Percentiles rank a stretch among this genome's conserved stretches.
Evolutionary conservation across 2,329 filamentous ascomycete genomes (phyloP).

Genomic region (Geosmithia flava): DNA sequence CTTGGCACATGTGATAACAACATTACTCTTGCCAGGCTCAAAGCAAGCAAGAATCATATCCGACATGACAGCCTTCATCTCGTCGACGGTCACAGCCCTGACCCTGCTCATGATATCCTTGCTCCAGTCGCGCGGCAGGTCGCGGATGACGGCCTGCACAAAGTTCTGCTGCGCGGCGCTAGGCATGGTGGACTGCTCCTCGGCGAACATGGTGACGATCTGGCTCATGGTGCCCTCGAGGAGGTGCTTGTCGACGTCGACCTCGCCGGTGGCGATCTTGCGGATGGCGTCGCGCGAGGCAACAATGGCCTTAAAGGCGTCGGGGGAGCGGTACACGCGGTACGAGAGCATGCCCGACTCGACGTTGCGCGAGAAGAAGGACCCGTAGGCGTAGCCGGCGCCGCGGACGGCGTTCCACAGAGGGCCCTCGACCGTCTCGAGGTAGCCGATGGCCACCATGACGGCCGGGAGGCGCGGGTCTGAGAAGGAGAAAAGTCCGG

Average conservation of each 20-base stretch:
- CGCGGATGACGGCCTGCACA: slow-evolving; percentile 65
- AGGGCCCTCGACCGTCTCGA: slow-evolving; percentile 87
- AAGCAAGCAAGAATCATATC: slow-evolving; percentile 74
- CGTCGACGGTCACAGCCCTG: slow-evolving; percentile 59
- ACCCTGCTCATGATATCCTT: slow-evolving; percentile 67
- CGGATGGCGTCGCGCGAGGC: slow-evolving; percentile 65
- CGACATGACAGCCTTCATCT: slow-evolving; percentile 63
- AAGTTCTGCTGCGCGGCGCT: slow-evolving; percentile 76
- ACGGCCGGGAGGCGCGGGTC: slow-evolving; percentile 73
- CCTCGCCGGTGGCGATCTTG: slow-evolving; percentile 59
- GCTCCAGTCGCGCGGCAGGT: slow-evolving; percentile 65
- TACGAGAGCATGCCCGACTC: slow-evolving; percentile 75
- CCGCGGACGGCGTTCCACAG: slow-evolving; percentile 90
- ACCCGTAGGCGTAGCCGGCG: slow-evolving; percentile 85
- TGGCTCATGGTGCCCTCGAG: slow-evolving; percentile 84
- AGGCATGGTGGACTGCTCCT: slow-evolving; percentile 78
- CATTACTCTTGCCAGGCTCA: slow-evolving; percentile 64
- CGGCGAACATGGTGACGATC: slow-evolving; percentile 76
- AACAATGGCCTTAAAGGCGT: slow-evolving; percentile 74
- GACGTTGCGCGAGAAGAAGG: slow-evolving; percentile 63
- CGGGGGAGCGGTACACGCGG: slow-evolving; percentile 80
- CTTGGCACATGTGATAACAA: slow-evolving; percentile 79
- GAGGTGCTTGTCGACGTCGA: slow-evolving; percentile 64
- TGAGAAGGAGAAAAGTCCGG: slow-evolving; percentile 61
- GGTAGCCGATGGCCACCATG: slow-evolving; percentile 79